Percentiles rank a stretch among this genome's conserved stretches.
phyloP scores from a whole-genome alignment of 2,329 filamentous ascomycete species.

The Myrmaecium sp. region DNA sequence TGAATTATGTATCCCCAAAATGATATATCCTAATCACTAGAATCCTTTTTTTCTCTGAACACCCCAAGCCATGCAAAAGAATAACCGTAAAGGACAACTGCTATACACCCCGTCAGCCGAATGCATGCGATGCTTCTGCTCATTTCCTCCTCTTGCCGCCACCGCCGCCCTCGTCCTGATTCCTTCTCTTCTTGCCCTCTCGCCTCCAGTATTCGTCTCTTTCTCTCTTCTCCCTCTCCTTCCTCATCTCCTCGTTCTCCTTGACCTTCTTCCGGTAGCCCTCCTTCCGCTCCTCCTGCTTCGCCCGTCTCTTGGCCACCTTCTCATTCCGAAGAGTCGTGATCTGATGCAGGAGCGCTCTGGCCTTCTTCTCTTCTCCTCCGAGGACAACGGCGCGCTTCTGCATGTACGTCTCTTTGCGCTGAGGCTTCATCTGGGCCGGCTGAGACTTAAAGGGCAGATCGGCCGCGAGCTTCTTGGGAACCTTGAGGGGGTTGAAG shows the following conservation, averaged over 20 bases:
- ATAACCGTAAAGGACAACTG: too few relatives aligned
- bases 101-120: too few relatives aligned
- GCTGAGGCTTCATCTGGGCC: slow-evolving; percentile 61
- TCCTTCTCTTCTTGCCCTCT: slow-evolving; percentile 67
- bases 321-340: slow-evolving; percentile 84
- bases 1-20: too few relatives aligned
- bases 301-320: slow-evolving; percentile 60
- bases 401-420: slow-evolving; percentile 74
- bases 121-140: too few relatives aligned
- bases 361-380: slow-evolving; percentile 70
- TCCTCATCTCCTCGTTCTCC: slow-evolving; percentile 70
- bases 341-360: slow-evolving; percentile 83
- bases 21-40: too few relatives aligned
- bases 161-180: slow-evolving; percentile 34
- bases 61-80: too few relatives aligned
- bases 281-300: slow-evolving; percentile 75
- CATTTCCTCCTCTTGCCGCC: slow-evolving; percentile 12
- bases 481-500: slow-evolving; percentile 51
- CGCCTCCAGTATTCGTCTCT: slow-evolving; percentile 82
- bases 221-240: slow-evolving; percentile 75
- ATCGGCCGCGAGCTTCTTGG: slow-evolving; percentile 60
- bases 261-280: slow-evolving; percentile 71
- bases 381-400: slow-evolving; percentile 79
- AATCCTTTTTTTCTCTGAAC: too few relatives aligned
- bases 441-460: slow-evolving; percentile 92